These are phyloP conservation scores for Tolypocladium paradoxum DNA, from an alignment of 2,329 filamentous ascomycete species.

Conservation along the genomic window DNA sequence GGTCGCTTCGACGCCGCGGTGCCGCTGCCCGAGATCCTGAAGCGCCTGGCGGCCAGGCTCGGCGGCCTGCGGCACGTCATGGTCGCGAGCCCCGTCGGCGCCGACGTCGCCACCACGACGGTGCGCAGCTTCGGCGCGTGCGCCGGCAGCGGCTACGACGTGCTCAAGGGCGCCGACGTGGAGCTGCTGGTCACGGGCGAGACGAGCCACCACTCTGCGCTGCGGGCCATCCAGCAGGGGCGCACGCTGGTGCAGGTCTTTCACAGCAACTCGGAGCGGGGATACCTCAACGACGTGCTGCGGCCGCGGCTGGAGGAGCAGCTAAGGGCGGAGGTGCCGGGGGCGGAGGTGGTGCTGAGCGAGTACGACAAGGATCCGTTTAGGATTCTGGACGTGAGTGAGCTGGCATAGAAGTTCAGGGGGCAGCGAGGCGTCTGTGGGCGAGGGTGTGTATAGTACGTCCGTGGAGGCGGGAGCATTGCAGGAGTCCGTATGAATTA, in stretches of 20 bases:
- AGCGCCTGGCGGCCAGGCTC: slow-evolving; percentile 51
- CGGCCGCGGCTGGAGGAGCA: slow-evolving; percentile 49
- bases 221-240: slow-evolving; percentile 75
- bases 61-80: slow-evolving; percentile 50
- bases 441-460: background rate
- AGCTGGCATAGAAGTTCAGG: slow-evolving; percentile 16
- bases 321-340: slow-evolving; percentile 38
- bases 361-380: slow-evolving; percentile 80
- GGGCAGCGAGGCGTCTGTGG: background rate
- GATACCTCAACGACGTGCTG: slow-evolving; percentile 66
- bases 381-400: slow-evolving; percentile 52
- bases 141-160: slow-evolving; percentile 73
- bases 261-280: slow-evolving; percentile 87
- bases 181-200: slow-evolving; percentile 87
- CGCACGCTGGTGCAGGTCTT: slow-evolving; percentile 76
- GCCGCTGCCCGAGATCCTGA: slow-evolving; percentile 32
- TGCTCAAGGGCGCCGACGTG: slow-evolving; percentile 60
- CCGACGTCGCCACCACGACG: slow-evolving; percentile 20
- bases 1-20: slow-evolving; percentile 30
- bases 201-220: slow-evolving; percentile 83
- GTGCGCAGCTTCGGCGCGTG: slow-evolving; percentile 74
- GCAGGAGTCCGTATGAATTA: background rate
- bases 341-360: slow-evolving; percentile 62
- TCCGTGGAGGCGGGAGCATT: background rate
- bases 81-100: slow-evolving; percentile 40